phyloP scores from a whole-genome alignment of 805 yeast genomes.

The Middelhovenomyces tepae region DNA sequence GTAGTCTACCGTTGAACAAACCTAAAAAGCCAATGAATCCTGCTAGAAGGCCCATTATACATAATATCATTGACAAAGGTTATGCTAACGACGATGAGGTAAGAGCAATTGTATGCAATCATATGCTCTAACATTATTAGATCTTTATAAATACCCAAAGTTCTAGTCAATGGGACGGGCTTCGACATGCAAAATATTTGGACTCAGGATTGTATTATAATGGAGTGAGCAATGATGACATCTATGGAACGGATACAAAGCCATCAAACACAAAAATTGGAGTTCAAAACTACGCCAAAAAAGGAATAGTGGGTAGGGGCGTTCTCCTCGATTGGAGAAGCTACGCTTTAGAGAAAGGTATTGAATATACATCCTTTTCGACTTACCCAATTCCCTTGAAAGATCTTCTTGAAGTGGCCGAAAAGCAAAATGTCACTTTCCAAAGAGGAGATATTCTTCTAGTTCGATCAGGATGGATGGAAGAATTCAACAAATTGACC shows the following conservation, averaged over 20 bases:
- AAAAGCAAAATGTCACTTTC: conserved; percentile 19
- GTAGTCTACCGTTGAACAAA: too few species aligned
- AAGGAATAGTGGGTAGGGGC: conserved; percentile 29
- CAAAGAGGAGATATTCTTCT: conserved; percentile 26
- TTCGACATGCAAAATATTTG: too few species aligned
- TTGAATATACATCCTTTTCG: conserved; percentile 22
- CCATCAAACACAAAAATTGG: too few species aligned
- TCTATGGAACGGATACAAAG: too few species aligned
- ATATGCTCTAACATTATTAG: too few species aligned
- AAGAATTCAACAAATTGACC: conserved; percentile 19
- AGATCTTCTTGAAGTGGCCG: conserved; percentile 19
- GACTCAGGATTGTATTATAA: too few species aligned
- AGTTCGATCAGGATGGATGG: conserved; percentile 25
- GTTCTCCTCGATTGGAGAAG: conserved; percentile 27
- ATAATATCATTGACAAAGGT: too few species aligned
- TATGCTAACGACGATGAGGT: too few species aligned
- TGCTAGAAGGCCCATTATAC: too few species aligned
- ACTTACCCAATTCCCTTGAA: conserved; percentile 18
- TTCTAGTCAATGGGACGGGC: conserved; percentile 29
- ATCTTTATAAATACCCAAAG: conserved; percentile 27
- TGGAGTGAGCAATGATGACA: too few species aligned
- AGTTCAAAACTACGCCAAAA: conserved; percentile 20
- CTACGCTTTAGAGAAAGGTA: conserved; percentile 23
- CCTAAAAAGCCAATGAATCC: too few species aligned
- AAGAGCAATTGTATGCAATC: too few species aligned